Evolutionary conservation across 805 yeast genomes (phyloP).

Genomic region (Wickerhamiella nectarea): DNA sequence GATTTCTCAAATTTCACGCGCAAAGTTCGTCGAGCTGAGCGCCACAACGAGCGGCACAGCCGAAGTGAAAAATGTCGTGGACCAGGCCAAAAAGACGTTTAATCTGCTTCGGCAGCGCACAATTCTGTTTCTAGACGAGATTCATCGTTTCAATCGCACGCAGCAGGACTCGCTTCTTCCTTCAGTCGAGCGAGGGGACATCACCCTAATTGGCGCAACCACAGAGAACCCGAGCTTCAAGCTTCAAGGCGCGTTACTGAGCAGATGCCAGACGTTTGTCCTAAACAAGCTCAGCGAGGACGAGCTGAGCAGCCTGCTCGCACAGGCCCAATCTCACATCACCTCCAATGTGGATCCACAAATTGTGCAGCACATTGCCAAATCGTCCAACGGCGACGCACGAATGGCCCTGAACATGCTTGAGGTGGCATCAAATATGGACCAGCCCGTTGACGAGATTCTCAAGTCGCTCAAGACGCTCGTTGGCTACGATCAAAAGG

Average conservation of each 20-base stretch:
- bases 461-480: constrained; percentile 34
- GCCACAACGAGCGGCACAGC: constrained; percentile 62
- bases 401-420: constrained; percentile 67
- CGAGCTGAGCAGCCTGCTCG: constrained; percentile 42
- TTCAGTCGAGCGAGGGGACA: constrained; percentile 68
- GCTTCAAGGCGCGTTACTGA: constrained; percentile 65
- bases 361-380: constrained; percentile 53
- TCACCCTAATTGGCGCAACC: constrained; percentile 86
- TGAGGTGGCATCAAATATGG: constrained; percentile 36
- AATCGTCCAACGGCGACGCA: constrained; percentile 77
- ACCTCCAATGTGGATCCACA: constrained; percentile 41
- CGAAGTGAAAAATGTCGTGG: constrained; percentile 54
- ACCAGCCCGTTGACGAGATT: constrained; percentile 21
- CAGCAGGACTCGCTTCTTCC: constrained; percentile 87
- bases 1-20: constrained; percentile 38
- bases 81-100: constrained; percentile 34
- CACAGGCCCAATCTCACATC: constrained; percentile 42
- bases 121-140: constrained; percentile 79
- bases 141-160: constrained; percentile 70
- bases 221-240: constrained; percentile 88
- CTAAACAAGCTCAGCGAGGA: constrained; percentile 37
- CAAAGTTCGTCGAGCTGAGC: constrained; percentile 63
- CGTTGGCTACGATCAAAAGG: constrained; percentile 65
- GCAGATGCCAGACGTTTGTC: constrained; percentile 72
- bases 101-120: constrained; percentile 39